Base-by-base conservation (phyloP, 2,329 filamentous ascomycete species). In the Aspergillus jensenii region DNA sequence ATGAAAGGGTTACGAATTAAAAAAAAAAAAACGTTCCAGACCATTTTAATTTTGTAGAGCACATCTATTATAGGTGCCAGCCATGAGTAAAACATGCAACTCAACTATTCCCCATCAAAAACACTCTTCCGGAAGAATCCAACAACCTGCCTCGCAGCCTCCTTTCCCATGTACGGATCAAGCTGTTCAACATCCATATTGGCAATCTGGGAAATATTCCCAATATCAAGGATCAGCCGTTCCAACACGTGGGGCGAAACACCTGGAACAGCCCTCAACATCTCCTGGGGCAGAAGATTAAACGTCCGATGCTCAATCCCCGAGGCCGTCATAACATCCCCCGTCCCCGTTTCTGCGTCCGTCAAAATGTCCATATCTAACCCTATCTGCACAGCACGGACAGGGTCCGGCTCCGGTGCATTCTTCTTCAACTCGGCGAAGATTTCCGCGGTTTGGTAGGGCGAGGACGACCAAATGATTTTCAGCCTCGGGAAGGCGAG, bases 371-470 rank as follows among this genome's bases (percentile, higher is more conserved):
- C 83, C 4, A 81, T 76, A 64, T 90, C 87, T 1, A 99, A 79
- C 0, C 95, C 95, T 2, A 93, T 85, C 59, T 89, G 86, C 7
- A 96, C 92, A 0, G 95, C 95, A 3, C 86, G 87, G 37, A 96
- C 83, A 1, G 95, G 95, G 72, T 99, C 93, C 0, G 95, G 95
- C 75, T 99, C 95, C 3, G 88, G 82, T 66, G 93, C 89, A 67
- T 92, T 89, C 64, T 91, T 89, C 79, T 99, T 99, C 55, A 99
- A 84, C 64, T 91, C 88, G 67, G 93, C 89, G 72, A 99, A 98
- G 61, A 99, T 98, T 78, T 98, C 93, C 1, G 95, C 95, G 0
- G 95, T 98, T 74, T 99, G 93, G 71, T 96, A 96, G 0, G 95
- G 93, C 11, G 89, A 92, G 8, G 86, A 90, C 8, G 90, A 95